A percentile compares a stretch with the other conserved stretches of the same genome.
These are phyloP conservation scores for Sporothrix brasiliensis DNA, from an alignment of 2,329 filamentous ascomycete species.

Conservation along the genomic window DNA sequence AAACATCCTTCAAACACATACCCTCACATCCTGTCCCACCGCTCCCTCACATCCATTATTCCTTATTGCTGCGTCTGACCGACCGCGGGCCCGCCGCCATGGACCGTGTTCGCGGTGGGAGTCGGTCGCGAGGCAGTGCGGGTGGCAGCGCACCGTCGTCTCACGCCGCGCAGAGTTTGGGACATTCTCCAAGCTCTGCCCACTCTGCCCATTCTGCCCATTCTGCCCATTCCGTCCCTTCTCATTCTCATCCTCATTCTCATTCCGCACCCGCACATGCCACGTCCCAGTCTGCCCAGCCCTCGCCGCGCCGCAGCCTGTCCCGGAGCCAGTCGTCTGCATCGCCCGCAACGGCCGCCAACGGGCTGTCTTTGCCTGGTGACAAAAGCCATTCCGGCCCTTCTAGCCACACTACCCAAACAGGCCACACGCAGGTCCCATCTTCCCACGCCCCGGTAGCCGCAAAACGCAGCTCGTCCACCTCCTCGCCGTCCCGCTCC, in stretches of 20 bases:
- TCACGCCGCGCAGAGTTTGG: constrained; percentile 2
- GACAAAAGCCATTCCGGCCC: not conserved
- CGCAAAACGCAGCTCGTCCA: not conserved
- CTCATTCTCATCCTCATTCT: not conserved
- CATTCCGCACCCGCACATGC: not conserved
- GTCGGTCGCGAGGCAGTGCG: constrained; percentile 36
- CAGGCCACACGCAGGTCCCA: not conserved
- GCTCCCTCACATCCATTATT: not conserved
- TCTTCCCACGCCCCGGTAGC: not conserved
- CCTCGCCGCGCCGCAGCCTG: constrained; percentile 32
- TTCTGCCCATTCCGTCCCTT: not conserved
- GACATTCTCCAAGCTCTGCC: not conserved
- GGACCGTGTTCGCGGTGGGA: constrained; percentile 36
- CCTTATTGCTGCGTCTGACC: not conserved
- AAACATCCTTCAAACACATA: not conserved
- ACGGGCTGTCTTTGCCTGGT: not conserved
- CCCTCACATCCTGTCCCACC: not conserved
- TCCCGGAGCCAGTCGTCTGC: constrained; percentile 30
- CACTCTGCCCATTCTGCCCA: not conserved
- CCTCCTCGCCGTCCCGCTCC: not conserved
- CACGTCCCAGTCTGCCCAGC: not conserved
- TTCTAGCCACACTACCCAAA: not conserved
- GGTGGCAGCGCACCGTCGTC: constrained; percentile 28
- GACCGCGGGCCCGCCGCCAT: constrained; percentile 23
- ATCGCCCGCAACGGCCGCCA: constrained; percentile 16